phyloP scores from a whole-genome alignment of 805 yeast species.

The Isabelozyma rhagii region DNA sequence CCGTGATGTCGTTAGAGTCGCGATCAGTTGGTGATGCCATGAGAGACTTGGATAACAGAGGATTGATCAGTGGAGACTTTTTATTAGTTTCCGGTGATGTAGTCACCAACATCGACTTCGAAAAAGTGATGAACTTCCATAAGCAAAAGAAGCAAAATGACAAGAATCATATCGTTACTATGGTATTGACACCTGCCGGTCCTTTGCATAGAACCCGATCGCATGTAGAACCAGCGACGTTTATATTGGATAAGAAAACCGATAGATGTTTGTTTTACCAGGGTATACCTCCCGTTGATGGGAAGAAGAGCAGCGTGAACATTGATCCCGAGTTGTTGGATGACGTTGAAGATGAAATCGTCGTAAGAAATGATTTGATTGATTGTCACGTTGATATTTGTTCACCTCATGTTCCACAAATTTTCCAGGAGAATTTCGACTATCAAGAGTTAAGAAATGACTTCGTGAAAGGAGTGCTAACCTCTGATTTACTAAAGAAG shows the following conservation, averaged over 20 bases:
- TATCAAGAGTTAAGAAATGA: constrained; percentile 84
- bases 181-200: constrained; percentile 84
- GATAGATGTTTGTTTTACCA: constrained; percentile 83
- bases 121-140: constrained; percentile 70
- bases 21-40: constrained; percentile 95
- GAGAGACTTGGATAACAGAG: constrained; percentile 92
- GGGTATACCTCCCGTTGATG: constrained; percentile 57
- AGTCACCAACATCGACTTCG: constrained; percentile 85
- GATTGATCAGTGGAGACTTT: constrained; percentile 86
- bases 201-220: constrained; percentile 84
- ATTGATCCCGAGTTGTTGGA: constrained; percentile 84
- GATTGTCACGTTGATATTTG: constrained; percentile 97
- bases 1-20: constrained; percentile 81
- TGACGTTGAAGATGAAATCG: constrained; percentile 66
- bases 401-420: constrained; percentile 89
- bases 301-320: constrained; percentile 39
- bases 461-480: constrained; percentile 85
- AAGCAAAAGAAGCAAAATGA: constrained; percentile 67
- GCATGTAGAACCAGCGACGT: constrained; percentile 76
- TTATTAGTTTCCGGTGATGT: constrained; percentile 91
- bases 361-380: constrained; percentile 84
- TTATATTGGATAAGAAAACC: constrained; percentile 70
- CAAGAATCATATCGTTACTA: constrained; percentile 89
- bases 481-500: constrained; percentile 86
- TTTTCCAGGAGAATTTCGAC: constrained; percentile 95